phyloP scores from a whole-genome alignment of 2,329 filamentous ascomycete genomes.

The Leptodontidium sp. region DNA sequence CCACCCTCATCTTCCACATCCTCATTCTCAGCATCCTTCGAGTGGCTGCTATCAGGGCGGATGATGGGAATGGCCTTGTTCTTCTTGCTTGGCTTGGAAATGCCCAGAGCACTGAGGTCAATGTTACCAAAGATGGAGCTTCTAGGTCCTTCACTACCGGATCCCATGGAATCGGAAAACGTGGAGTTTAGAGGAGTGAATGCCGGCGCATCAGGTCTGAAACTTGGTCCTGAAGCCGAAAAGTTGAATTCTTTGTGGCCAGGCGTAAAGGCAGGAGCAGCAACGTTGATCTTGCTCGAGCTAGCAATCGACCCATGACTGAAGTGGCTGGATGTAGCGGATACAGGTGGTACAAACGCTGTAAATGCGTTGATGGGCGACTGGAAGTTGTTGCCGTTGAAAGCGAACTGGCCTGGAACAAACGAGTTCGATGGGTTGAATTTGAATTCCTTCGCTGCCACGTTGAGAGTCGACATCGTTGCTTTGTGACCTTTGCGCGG shows the following conservation, averaged over 20 bases:
- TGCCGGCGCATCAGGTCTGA: constrained; percentile 78
- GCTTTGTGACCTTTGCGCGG: constrained; percentile 67
- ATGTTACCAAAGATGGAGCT: constrained; percentile 76
- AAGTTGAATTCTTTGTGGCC: constrained; percentile 72
- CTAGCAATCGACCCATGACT: constrained; percentile 42
- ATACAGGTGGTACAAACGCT: constrained; percentile 47
- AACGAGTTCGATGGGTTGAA: constrained; percentile 65
- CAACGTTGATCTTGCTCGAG: constrained; percentile 68
- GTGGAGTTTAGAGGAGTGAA: constrained; percentile 69
- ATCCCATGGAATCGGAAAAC: constrained; percentile 57
- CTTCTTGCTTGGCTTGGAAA: constrained; percentile 71
- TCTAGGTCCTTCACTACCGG: constrained; percentile 51
- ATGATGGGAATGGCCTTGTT: constrained; percentile 88
- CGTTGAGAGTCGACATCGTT: constrained; percentile 83
- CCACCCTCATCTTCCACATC: constrained; percentile 65
- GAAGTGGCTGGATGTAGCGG: constrained; percentile 45
- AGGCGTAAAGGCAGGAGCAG: constrained; percentile 76
- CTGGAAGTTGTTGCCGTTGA: constrained; percentile 57
- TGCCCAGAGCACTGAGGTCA: constrained; percentile 66
- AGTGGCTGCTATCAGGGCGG: constrained; percentile 64
- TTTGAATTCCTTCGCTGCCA: constrained; percentile 87
- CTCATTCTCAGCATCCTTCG: constrained; percentile 49
- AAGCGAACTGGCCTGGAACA: constrained; percentile 59
- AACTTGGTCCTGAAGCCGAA: constrained; percentile 70
- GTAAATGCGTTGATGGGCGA: constrained; percentile 46